Evolutionary conservation across 2,329 filamentous ascomycete species (phyloP).

Genomic region (Paraphaeosphaeria minitans): DNA sequence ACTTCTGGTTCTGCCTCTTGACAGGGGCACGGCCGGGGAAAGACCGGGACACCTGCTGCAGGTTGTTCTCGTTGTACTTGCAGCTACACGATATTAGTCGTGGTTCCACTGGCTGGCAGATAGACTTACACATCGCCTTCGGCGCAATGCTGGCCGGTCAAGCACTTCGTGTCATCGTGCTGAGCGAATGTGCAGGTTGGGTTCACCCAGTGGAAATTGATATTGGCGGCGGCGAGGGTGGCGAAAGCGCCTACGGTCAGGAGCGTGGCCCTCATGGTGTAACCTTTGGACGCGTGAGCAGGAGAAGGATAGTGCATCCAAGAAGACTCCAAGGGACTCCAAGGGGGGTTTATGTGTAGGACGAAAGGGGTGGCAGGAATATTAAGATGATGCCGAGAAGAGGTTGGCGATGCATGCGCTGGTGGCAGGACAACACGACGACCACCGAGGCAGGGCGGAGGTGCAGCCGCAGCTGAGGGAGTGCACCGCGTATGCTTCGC

Average conservation of each 20-base stretch:
- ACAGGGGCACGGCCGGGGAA: conserved; percentile 29
- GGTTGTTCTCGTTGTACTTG: conserved; percentile 22
- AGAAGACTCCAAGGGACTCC: background rate
- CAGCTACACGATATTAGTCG: conserved; percentile 20
- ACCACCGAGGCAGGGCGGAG: background rate
- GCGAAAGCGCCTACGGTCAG: conserved; percentile 40
- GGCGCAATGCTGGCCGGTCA: conserved; percentile 47
- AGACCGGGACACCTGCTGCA: conserved; percentile 34
- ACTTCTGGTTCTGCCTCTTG: conserved; percentile 39
- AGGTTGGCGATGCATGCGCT: conserved; percentile 6
- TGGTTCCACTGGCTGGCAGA: no score
- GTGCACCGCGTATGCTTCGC: background rate
- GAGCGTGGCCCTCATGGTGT: conserved; percentile 37
- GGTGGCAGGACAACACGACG: background rate
- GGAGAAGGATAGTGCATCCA: conserved; percentile 3
- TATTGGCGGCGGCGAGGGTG: conserved; percentile 52
- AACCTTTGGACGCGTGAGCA: conserved; percentile 24
- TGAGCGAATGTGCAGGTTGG: conserved; percentile 48
- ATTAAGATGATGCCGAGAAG: background rate
- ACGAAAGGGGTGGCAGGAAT: conserved; percentile 8
- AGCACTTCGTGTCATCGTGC: conserved; percentile 34
- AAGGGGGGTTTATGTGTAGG: conserved; percentile 9
- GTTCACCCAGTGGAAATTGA: conserved; percentile 55
- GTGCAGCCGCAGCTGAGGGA: background rate
- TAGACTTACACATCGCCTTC: conserved; percentile 40